A percentile compares a stretch with the other conserved stretches of the same genome.
Conservation (phyloP, 2,329 filamentous ascomycete genomes). For the Colletotrichum sp. region DNA sequence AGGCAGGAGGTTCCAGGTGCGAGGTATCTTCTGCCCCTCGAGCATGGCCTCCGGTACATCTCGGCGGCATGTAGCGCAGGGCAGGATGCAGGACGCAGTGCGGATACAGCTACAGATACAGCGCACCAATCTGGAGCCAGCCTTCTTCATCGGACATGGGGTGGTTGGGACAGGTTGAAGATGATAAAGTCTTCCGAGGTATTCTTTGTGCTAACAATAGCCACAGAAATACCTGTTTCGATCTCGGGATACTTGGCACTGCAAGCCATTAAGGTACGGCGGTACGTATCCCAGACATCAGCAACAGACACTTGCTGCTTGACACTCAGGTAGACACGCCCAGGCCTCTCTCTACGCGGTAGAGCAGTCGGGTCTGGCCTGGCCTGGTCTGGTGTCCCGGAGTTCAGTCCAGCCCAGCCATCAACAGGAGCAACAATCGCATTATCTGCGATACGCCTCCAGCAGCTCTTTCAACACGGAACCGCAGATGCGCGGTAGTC, state of each 20-base stretch:
- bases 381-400: background rate
- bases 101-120: conserved; percentile 10
- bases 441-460: background rate
- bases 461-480: background rate
- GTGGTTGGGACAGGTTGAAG: background rate
- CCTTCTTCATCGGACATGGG: conserved; percentile 3
- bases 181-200: background rate
- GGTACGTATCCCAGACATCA: background rate
- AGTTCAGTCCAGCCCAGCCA: background rate
- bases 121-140: conserved; percentile 11
- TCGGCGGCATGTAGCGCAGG: background rate
- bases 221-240: background rate
- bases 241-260: background rate
- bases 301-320: background rate
- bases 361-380: background rate
- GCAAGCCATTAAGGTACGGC: background rate
- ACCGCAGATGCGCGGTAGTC: background rate
- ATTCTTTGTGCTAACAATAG: background rate
- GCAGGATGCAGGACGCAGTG: conserved; percentile 1
- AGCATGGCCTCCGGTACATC: background rate
- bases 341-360: background rate
- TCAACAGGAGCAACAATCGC: background rate
- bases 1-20: background rate
- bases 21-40: background rate
- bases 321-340: background rate